A percentile compares a stretch with the other conserved stretches of the same genome.
Conservation (phyloP, 495 filamentous ascomycete genomes). For the Penicillium lividum region DNA sequence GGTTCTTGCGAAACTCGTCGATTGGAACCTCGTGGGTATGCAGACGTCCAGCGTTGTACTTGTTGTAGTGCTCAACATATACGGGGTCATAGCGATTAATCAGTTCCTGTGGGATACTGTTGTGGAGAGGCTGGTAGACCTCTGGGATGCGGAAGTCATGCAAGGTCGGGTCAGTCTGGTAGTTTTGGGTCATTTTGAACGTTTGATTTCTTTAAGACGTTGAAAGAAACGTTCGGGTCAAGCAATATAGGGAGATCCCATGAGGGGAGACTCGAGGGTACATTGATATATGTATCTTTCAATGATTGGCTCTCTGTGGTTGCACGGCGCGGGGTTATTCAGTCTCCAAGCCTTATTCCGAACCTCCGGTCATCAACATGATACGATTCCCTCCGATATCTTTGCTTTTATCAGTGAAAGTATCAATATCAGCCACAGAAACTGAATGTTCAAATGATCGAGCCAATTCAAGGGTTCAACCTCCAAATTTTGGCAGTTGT, state of each 20-base stretch:
- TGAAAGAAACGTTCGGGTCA: not conserved
- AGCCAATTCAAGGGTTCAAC: no score
- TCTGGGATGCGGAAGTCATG: slow-evolving; percentile 25
- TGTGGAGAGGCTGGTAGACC: slow-evolving; percentile 36
- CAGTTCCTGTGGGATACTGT: slow-evolving; percentile 38
- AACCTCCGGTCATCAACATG: slow-evolving; percentile 1
- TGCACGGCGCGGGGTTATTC: slow-evolving; percentile 4
- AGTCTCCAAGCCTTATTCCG: not conserved
- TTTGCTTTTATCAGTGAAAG: not conserved
- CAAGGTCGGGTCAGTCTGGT: slow-evolving; percentile 14
- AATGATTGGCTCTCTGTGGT: slow-evolving; percentile 1
- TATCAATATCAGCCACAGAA: not conserved
- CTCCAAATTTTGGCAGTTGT: no score
- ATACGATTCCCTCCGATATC: not conserved
- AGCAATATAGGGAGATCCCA: not conserved
- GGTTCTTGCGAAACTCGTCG: slow-evolving; percentile 44
- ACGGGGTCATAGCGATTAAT: slow-evolving; percentile 35
- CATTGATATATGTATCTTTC: not conserved
- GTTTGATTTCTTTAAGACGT: not conserved
- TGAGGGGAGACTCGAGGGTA: not conserved
- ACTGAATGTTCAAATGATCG: no score
- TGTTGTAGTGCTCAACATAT: slow-evolving; percentile 40
- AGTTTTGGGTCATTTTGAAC: slow-evolving; percentile 14
- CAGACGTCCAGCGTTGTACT: slow-evolving; percentile 42
- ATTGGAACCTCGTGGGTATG: slow-evolving; percentile 46